phyloP scores from a whole-genome alignment of 306 rosid genomes.

The Potentilla sterilis region DNA sequence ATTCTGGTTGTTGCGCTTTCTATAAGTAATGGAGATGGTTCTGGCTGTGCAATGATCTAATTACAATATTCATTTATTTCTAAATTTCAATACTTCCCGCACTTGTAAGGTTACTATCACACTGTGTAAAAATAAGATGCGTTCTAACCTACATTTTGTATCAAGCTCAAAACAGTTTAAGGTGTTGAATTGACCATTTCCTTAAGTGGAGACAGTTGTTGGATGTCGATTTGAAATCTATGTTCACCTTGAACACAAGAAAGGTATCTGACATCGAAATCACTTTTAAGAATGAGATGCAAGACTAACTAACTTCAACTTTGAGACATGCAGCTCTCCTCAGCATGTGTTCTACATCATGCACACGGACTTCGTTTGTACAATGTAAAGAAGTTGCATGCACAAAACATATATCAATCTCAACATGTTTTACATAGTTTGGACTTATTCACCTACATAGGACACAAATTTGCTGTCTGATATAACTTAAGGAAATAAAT shows the following conservation, averaged over 20 bases:
- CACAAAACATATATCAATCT: background rate
- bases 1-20: background rate
- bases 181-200: background rate
- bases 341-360: background rate
- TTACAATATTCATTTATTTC: background rate
- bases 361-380: background rate
- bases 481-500: conserved; percentile 8
- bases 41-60: background rate
- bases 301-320: background rate
- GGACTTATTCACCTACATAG: conserved; percentile 1
- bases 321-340: background rate
- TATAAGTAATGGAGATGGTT: background rate
- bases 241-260: background rate
- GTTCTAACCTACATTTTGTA: background rate
- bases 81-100: background rate
- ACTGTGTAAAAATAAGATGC: background rate
- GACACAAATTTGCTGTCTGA: background rate
- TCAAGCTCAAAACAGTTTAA: background rate
- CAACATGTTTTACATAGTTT: background rate
- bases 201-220: background rate
- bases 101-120: background rate
- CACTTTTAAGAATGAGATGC: background rate
- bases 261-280: background rate
- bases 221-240: background rate
- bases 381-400: background rate